A percentile compares a stretch with the other conserved stretches of the same genome.
Evolutionary conservation across 768 basidiomycete genomes (phyloP).

Genomic region (Holtermanniella nyarrowii): DNA sequence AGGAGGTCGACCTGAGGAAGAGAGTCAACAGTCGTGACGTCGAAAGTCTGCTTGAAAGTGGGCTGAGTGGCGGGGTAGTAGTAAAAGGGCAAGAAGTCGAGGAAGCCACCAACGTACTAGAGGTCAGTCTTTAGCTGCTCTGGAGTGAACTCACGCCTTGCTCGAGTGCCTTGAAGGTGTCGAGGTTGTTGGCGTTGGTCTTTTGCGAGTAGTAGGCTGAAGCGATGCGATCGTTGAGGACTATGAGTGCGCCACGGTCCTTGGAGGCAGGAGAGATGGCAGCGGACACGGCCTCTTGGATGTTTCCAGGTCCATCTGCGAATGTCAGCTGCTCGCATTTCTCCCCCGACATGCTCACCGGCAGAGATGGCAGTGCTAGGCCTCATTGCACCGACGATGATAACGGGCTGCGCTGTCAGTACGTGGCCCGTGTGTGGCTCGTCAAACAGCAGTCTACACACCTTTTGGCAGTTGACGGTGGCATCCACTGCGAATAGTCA

Average conservation of each 20-base stretch:
- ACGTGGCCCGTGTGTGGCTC: background rate
- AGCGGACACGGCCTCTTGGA: conserved; percentile 29
- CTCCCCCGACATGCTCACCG: conserved; percentile 1
- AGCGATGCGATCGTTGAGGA: conserved; percentile 38
- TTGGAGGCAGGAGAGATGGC: conserved; percentile 15
- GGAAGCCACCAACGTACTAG: conserved; percentile 27
- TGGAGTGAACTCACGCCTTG: conserved; percentile 16
- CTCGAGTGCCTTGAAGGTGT: conserved; percentile 38
- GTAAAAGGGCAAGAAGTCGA: conserved; percentile 20
- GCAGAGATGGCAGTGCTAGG: conserved; percentile 34
- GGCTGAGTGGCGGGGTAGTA: conserved; percentile 26
- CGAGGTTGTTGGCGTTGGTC: conserved; percentile 27
- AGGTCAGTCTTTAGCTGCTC: background rate
- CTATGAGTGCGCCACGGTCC: conserved; percentile 31
- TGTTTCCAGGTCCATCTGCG: conserved; percentile 30
- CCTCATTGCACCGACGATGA: conserved; percentile 39
- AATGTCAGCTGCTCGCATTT: background rate
- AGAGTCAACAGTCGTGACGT: conserved; percentile 9
- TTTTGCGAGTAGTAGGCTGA: conserved; percentile 34
- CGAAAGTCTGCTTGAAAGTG: conserved; percentile 41
- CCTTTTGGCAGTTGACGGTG: conserved; percentile 29
- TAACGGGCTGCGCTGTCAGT: conserved; percentile 17
- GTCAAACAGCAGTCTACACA: background rate
- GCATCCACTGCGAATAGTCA: conserved; percentile 23
- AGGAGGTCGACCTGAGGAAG: conserved; percentile 24